These are phyloP conservation scores for Daldinia concentrica DNA, from an alignment of 495 filamentous ascomycete species.

Conservation along the genomic window DNA sequence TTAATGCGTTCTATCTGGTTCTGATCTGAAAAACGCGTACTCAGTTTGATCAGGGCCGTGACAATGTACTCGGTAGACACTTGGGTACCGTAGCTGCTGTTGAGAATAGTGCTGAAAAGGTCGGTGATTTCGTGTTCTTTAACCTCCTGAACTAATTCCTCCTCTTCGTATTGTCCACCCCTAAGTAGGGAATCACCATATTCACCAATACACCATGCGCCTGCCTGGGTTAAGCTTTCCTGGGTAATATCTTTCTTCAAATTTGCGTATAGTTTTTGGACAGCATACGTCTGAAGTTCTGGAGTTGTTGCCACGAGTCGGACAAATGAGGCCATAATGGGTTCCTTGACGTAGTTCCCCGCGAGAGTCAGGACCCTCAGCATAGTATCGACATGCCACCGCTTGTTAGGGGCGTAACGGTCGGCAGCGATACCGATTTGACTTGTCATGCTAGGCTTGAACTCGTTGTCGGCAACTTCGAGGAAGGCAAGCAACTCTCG, in stretches of 20 bases:
- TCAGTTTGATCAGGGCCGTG: conserved; percentile 94
- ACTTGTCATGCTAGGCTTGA: conserved; percentile 96
- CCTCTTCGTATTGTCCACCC: conserved; percentile 94
- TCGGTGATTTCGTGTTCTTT: conserved; percentile 91
- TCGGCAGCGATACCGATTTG: conserved; percentile 98
- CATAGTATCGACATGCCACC: conserved; percentile 99
- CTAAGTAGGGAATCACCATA: conserved; percentile 88
- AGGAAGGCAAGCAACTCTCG: conserved; percentile 92
- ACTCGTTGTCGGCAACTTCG: conserved; percentile 96
- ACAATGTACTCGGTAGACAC: conserved; percentile 93
- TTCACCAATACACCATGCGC: conserved; percentile 98
- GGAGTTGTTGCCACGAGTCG: conserved; percentile 93
- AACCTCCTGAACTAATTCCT: conserved; percentile 89
- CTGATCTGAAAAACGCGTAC: conserved; percentile 82
- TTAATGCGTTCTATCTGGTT: conserved; percentile 86
- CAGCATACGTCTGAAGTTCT: conserved; percentile 94
- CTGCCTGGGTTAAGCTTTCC: conserved; percentile 91
- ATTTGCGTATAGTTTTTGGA: conserved; percentile 89
- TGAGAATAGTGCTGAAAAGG: conserved; percentile 87
- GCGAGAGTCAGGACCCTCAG: conserved; percentile 92
- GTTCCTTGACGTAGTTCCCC: conserved; percentile 96
- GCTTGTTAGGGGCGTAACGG: conserved; percentile 92
- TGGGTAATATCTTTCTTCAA: conserved; percentile 97
- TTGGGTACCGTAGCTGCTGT: conserved; percentile 90
- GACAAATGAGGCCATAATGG: conserved; percentile 95